phyloP scores from a whole-genome alignment of 441 rosid species.

The Gossypium schwendimanii region DNA sequence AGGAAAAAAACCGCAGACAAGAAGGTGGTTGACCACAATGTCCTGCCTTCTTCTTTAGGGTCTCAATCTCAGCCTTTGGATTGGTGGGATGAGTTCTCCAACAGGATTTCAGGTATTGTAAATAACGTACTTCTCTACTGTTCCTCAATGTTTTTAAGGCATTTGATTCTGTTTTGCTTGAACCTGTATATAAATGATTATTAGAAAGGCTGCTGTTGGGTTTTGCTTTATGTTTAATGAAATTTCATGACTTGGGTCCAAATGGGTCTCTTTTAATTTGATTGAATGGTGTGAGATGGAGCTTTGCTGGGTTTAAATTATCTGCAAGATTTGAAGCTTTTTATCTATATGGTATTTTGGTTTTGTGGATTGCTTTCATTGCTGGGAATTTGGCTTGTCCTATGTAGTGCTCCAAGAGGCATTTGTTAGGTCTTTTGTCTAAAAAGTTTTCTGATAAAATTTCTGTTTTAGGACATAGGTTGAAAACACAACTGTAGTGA shows the following conservation, averaged over 20 bases:
- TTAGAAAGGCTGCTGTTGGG: constrained; percentile 9
- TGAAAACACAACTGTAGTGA: background rate
- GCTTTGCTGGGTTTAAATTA: constrained; percentile 4
- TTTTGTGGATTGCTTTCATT: constrained; percentile 9
- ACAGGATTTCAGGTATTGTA: constrained; percentile 50
- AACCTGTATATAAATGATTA: background rate
- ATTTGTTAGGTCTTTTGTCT: background rate
- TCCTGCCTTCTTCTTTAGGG: constrained; percentile 27
- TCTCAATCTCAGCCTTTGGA: constrained; percentile 36
- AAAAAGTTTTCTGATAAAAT: background rate
- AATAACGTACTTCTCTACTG: background rate
- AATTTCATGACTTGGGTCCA: constrained; percentile 20
- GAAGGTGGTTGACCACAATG: constrained; percentile 63
- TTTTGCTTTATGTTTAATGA: constrained; percentile 11
- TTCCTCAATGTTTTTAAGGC: background rate
- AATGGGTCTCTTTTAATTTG: constrained; percentile 18
- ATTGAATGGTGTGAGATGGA: constrained; percentile 6
- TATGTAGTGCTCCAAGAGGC: background rate
- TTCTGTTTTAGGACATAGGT: constrained; percentile 4
- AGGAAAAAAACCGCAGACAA: constrained; percentile 41
- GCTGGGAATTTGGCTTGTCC: background rate
- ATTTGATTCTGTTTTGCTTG: background rate
- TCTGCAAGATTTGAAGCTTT: background rate
- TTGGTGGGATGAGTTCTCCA: constrained; percentile 77
- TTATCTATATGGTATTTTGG: background rate